Percentiles rank a stretch among this genome's conserved stretches.
Conservation (phyloP, 495 filamentous ascomycete genomes). For the Baudoinia panamericana region DNA sequence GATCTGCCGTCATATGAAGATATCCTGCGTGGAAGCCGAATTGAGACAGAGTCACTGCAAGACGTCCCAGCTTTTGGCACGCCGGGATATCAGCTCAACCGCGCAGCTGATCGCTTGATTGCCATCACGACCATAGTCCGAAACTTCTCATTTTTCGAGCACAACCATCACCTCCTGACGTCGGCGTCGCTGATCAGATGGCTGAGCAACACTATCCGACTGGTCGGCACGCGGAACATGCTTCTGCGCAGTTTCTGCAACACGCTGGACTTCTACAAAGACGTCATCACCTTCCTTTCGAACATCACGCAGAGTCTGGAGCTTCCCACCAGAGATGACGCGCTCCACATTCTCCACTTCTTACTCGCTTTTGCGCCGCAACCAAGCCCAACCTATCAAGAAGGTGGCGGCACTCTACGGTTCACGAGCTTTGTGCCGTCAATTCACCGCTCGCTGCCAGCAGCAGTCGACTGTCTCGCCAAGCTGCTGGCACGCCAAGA, state of each 20-base stretch:
- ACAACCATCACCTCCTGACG: constrained; percentile 58
- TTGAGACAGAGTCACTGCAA: constrained; percentile 55
- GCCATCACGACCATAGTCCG: constrained; percentile 86
- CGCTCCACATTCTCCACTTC: constrained; percentile 74
- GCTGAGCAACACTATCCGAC: constrained; percentile 65
- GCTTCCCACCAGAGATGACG: constrained; percentile 78
- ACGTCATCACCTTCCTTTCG: constrained; percentile 74
- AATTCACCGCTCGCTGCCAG: constrained; percentile 75
- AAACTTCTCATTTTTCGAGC: constrained; percentile 76
- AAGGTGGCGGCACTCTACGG: constrained; percentile 17
- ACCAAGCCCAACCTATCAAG: constrained; percentile 41
- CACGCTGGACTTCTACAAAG: constrained; percentile 93
- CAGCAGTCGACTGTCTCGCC: constrained; percentile 77
- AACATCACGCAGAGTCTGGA: constrained; percentile 72
- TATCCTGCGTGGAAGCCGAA: constrained; percentile 58
- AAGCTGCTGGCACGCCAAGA: constrained; percentile 90
- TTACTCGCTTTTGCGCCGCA: constrained; percentile 76
- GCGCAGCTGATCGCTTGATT: constrained; percentile 72
- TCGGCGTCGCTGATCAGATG: constrained; percentile 66
- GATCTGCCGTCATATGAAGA: constrained; percentile 76
- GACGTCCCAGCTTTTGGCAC: constrained; percentile 62
- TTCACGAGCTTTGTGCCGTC: constrained; percentile 71
- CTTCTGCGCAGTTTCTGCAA: constrained; percentile 66
- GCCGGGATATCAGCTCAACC: constrained; percentile 68
- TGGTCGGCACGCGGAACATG: constrained; percentile 80